Conservation (phyloP, 345 rosid genomes). For the Anacardium occidentale region DNA sequence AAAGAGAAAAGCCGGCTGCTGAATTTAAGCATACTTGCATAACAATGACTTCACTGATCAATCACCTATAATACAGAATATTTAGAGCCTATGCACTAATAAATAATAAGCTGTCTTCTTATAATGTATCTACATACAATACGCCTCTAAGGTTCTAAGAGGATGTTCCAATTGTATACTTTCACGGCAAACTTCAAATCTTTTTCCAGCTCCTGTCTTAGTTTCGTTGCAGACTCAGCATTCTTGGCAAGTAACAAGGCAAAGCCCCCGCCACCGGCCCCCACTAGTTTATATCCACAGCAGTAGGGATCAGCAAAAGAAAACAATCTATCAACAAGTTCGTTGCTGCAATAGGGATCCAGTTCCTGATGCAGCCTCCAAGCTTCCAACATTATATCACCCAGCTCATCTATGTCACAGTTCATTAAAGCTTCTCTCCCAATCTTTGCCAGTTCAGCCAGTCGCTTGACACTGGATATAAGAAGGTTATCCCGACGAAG, state of each 20-base stretch:
- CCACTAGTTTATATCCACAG: constrained; percentile 92
- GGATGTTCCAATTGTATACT: constrained; percentile 66
- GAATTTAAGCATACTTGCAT: background rate
- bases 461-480: constrained; percentile 78
- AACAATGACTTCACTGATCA: background rate
- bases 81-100: background rate
- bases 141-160: constrained; percentile 11
- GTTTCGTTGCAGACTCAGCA: constrained; percentile 43
- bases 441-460: constrained; percentile 69
- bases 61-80: background rate
- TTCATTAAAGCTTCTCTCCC: constrained; percentile 96
- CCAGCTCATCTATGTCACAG: constrained; percentile 68
- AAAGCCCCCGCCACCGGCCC: constrained; percentile 98
- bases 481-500: constrained; percentile 82
- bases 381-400: constrained; percentile 88
- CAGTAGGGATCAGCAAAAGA: constrained; percentile 64
- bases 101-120: constrained; percentile 9
- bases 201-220: constrained; percentile 50
- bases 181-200: constrained; percentile 49
- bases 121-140: background rate
- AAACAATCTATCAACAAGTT: constrained; percentile 74
- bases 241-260: constrained; percentile 70
- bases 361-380: constrained; percentile 98
- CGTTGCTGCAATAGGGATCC: constrained; percentile 92
- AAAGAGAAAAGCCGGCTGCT: background rate